These are phyloP conservation scores for Tilletiaria anomala DNA, from an alignment of 1,284 basidiomycete species.

Conservation along the genomic window DNA sequence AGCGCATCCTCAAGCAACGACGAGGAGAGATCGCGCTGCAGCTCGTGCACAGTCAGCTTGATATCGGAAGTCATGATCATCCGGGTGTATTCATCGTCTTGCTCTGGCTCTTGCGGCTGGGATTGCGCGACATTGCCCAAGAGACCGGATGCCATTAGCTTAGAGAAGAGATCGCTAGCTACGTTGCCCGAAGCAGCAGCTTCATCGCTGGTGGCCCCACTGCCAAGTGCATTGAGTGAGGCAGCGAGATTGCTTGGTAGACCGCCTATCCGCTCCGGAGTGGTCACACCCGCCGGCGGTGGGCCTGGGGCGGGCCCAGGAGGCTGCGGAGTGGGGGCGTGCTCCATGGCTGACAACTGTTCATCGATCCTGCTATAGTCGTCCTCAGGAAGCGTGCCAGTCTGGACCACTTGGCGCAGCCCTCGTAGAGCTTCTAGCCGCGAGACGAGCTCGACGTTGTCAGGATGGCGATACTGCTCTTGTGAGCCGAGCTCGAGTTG, in stretches of 20 bases:
- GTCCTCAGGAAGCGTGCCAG: constrained; percentile 57
- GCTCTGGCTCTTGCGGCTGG: constrained; percentile 21
- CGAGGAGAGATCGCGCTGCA: constrained; percentile 55
- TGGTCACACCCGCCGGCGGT: too few species aligned
- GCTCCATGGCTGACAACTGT: constrained; percentile 46
- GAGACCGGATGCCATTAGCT: constrained; percentile 32
- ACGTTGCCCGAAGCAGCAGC: not conserved
- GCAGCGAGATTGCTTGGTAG: too few species aligned
- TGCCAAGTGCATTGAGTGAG: too few species aligned
- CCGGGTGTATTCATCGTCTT: constrained; percentile 51
- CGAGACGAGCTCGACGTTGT: constrained; percentile 8
- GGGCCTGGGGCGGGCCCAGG: too few species aligned
- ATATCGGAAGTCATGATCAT: constrained; percentile 57
- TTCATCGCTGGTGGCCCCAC: too few species aligned
- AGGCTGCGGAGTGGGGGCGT: too few species aligned
- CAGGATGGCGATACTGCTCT: constrained; percentile 15
- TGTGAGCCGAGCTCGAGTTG: constrained; percentile 14
- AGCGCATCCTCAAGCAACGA: constrained; percentile 21
- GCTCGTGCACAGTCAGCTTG: constrained; percentile 55
- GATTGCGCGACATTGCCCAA: constrained; percentile 11
- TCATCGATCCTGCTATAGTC: constrained; percentile 64
- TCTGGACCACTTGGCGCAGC: constrained; percentile 61
- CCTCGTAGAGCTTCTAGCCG: constrained; percentile 40
- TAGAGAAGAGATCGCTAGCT: constrained; percentile 16
- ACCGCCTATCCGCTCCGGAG: too few species aligned